Evolutionary conservation across 2,329 filamentous ascomycete species (phyloP), one percentile per base, ranked within the genome.

Genomic region (Colletotrichum sp.): DNA sequence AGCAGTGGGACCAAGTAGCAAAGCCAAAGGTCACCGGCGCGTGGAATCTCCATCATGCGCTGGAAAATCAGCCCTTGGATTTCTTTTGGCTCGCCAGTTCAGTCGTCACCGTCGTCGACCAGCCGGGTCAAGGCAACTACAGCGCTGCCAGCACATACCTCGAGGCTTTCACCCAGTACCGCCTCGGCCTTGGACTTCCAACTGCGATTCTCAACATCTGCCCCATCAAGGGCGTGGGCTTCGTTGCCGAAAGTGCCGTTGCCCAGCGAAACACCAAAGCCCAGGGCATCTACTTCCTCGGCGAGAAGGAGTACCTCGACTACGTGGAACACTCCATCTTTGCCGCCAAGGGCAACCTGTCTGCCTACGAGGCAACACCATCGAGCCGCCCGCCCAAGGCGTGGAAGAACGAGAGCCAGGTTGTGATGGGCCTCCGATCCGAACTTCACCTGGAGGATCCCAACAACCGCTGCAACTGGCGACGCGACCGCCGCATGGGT

Each of bases 131-230:
- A 75, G 81, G 82, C 60, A 87, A 85, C 76, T 86, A 89, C 76
- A 79, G 82, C 8, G 83, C 84, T 1, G 84, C 83, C 21, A 88
- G 86, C 78, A 81, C 82, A 8, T 89, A 84, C 79, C 78, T 87
- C 24, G 84, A 87, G 39, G 79, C 83, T 8, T 83, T 88, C 30
- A 82, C 81, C 3, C 81, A 83, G n/a, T 85, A 85, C 67, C 83
- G 87, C 15, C 74, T 79, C 3, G 64, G 68, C 0, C 78, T 79
- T 1, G 85, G 85, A 2, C 80, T 88, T 6, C 81, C 86, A 0
- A 86, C 83, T 2, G 82, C 83, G 0, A 76, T 80, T 10, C 82
- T 89, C 3, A 80, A 89, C 73, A 81, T 89, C 18, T 83, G 85
- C 5, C 76, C 79, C 3, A 79, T 88, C 6, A 80, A 82, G 3